Evolutionary conservation across 2,329 filamentous ascomycete species (phyloP), one percentile per base, ranked within the genome.

Genomic region (Fusarium ramigenum): DNA sequence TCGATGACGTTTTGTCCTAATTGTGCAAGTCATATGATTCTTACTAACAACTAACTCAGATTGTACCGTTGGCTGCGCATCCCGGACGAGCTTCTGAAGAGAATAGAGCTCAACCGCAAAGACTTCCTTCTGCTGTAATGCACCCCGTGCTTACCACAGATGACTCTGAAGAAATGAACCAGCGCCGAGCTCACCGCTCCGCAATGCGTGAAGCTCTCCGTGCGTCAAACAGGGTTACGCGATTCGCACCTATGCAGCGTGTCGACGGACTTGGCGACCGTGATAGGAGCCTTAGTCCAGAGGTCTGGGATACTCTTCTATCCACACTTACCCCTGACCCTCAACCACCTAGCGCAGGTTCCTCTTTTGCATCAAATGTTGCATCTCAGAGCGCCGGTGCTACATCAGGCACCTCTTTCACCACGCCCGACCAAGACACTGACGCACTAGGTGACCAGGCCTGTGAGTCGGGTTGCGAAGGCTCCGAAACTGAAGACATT

Each of bases 221-320:
- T 36, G 42, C 34, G 2, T 30, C 59, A n/a, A 53, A 25, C 23
- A 46, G 64, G 42, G 50, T 42, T 21, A 47, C 34, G 7, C 71
- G 69, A 28, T 63, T 69, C 39, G 47, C 44, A 25, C 34, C 60
- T 30, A 25, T 63, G 5, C 64, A 65, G 23, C 75, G 65, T 8
- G 52, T 92, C 3, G 92, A 97, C 81, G 94, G 94, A 8, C 87
- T 97, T 21, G 95, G 94, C 42, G 94, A 97, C 82, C 92, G 95
- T 66, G 90, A 94, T 71, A 90, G 94, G 75, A 97, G 94, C 80
- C 84, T 94, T n/a, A 95, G 92, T 78, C 92, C 92, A 2, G 92
- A 92, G 60, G 86, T 86, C 3, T 98, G 95, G 95, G 92, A 96
- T 67, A 94, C 91, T 7, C 90, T 98, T 60, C 85, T 95, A 64